Conservation (phyloP, 1,284 basidiomycete species). For the Trichosporon inkin region DNA sequence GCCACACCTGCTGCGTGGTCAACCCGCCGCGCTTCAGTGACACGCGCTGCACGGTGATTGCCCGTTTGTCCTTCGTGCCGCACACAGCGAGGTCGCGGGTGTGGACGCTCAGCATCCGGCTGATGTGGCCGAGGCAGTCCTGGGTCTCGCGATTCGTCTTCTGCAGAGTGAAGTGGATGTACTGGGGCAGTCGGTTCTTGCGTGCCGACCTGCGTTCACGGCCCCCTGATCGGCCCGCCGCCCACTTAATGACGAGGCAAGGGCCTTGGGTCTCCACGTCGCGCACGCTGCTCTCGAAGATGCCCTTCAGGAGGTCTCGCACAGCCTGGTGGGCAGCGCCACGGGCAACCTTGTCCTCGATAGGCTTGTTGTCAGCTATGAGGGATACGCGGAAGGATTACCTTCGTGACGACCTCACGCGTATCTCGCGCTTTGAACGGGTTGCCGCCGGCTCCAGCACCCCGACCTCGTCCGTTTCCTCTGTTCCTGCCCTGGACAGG, state of each 20-base stretch:
- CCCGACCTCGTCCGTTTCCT: conserved; percentile 27
- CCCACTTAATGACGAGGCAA: conserved; percentile 43
- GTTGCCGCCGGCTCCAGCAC: conserved; percentile 17
- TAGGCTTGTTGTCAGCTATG: conserved; percentile 58
- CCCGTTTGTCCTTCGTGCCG: conserved; percentile 98
- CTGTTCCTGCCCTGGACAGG: conserved; percentile 8
- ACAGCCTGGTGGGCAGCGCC: conserved; percentile 77
- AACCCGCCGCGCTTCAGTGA: conserved; percentile 73
- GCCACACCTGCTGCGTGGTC: conserved; percentile 82
- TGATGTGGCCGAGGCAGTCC: conserved; percentile 77
- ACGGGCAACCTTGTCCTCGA: conserved; percentile 72
- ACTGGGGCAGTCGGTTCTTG: conserved; percentile 55
- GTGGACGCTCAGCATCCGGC: conserved; percentile 68
- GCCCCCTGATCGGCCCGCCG: conserved; percentile 10
- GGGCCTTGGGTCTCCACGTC: conserved; percentile 30
- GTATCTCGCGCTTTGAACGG: conserved; percentile 54
- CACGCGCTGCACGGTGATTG: conserved; percentile 89
- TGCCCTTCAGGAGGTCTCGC: conserved; percentile 74
- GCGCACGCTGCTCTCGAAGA: conserved; percentile 62
- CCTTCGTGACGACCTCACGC: conserved; percentile 65
- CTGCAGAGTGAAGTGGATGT: conserved; percentile 93
- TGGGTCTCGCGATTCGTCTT: conserved; percentile 98
- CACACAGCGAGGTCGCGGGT: conserved; percentile 80
- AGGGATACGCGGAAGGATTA: neutral
- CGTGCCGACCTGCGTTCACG: conserved; percentile 13